Base-by-base conservation (phyloP, 2,329 filamentous ascomycete genomes). In the Colletotrichum agaves region DNA sequence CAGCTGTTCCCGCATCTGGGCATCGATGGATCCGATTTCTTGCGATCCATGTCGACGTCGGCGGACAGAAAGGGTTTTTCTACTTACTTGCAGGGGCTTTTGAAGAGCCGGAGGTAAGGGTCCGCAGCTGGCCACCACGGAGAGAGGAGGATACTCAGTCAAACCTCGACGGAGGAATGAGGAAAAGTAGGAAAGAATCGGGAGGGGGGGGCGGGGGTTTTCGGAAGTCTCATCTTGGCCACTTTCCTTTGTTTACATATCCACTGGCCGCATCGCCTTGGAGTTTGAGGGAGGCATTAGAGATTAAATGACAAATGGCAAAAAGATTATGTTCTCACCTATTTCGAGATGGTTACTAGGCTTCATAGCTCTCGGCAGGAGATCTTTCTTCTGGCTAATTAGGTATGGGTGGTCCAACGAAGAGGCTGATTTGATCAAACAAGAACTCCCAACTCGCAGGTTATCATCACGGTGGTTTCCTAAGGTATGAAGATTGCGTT, bases 1-100 rank as follows among this genome's bases (percentile, higher is more conserved):
- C 82, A 83, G 2, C 85, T 94, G 64, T 88, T 94, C 72, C 84
- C 88, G 0, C 85, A 82, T 50, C 82, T 93, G 71, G 90, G 90
- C 0, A 84, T 91, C 23, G 85, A 88, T 61, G 88, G 87, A 8
- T 82, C 82, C 21, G 87, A 87, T 61, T 90, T 90, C 72, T 76
- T 91, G 70, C 82, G 84, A 69, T 82, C 81, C 44, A 80, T 91
- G 79, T 88, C 86, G 2, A 88, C 85, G 19, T 84, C 84, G 11
- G 82, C 81, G 15, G 88, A 90, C 72, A 85, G 85, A 71, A 91
- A 90, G 72, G 81, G 81, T 0, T 88, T 93, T 66, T 84, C 89
- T 17, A 83, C 84, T 46, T 94, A 93, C 73, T 80, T 94, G 50
- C 83, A 86, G 71, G 82, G 80, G 11, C 81, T 91, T 46, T 73